Evolutionary conservation across 345 rosid species (phyloP), one percentile per base, ranked within the genome.

Genomic region (Orychophragmus violaceus): DNA sequence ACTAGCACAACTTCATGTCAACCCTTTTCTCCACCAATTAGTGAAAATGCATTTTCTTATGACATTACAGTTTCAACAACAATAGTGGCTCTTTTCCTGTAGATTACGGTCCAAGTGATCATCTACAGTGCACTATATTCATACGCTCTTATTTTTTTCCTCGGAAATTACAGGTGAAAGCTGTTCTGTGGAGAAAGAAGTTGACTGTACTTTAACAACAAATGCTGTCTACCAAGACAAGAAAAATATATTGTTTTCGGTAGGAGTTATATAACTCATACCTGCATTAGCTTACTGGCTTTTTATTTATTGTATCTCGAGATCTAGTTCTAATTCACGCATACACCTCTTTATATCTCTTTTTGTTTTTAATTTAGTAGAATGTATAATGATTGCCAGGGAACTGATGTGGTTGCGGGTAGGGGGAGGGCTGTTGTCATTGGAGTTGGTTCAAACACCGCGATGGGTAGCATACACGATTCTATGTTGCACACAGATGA

Each of bases 141-240:
- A 67, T 45, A 45, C n/a, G n/a, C 35, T 19, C 19, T 14, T 44
- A 44, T 60, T 61, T 33, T 76, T 72, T 59, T 36, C 64, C 65
- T 44, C 70, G 42, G 52, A 76, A 66, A 68, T 78, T 59, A 57
- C 78, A 94, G 99, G 99, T 67, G 99, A 94, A 84, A 94, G 97
- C 85, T 81, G 82, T 80, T 94, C 99, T 6, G 99, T 87, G 79
- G 96, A 80, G 68, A 94, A 94, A 81, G 96, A 85, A 74, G 81
- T 90, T 8, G 82, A 82, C 64, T 72, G 89, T 50, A 71, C 87
- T 17, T 62, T 80, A 51, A 79, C 97, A 60, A 80, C 89, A 54
- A 88, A 94, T 82, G 99, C 97, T 66, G 99, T 94, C 19, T 94
- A 90, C 84, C 99, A 94, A 77, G 99, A 94, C 87, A 94, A 94